These are phyloP conservation scores for Yamadazyma friedrichii DNA, from an alignment of 1,139 yeast species.

Conservation along the genomic window DNA sequence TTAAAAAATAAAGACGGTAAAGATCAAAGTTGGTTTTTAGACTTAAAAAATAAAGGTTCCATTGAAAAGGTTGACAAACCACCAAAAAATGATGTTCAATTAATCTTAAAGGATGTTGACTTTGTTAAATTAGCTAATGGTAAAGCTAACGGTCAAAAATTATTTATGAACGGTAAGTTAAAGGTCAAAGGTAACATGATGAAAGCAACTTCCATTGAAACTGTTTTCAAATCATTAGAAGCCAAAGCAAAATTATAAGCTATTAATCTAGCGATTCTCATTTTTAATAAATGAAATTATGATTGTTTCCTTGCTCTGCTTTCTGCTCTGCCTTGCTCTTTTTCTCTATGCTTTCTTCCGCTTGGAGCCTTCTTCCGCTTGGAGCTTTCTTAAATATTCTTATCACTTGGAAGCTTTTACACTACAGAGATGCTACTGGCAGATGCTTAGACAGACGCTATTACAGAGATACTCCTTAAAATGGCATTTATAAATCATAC, in stretches of 20 bases:
- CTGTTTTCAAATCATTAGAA: conserved; percentile 65
- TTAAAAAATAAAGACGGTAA: conserved; percentile 68
- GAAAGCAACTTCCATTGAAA: conserved; percentile 82
- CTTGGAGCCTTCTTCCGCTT: too few species aligned
- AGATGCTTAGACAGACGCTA: background rate
- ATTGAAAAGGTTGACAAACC: conserved; percentile 50
- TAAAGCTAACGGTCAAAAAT: conserved; percentile 80
- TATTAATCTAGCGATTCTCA: background rate
- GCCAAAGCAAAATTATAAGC: conserved; percentile 48
- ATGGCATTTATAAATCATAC: conserved; percentile 1
- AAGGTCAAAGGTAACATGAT: conserved; percentile 87
- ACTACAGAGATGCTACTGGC: too few species aligned
- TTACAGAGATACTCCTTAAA: background rate
- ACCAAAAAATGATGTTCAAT: conserved; percentile 64
- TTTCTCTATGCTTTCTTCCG: background rate
- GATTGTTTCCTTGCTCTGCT: background rate
- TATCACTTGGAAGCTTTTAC: too few species aligned
- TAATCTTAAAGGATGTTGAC: conserved; percentile 62
- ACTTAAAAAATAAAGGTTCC: conserved; percentile 64
- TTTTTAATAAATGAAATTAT: too few species aligned
- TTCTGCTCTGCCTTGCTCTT: background rate
- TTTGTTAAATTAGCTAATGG: conserved; percentile 72
- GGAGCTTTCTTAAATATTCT: too few species aligned
- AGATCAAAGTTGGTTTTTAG: conserved; percentile 68
- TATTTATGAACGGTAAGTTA: conserved; percentile 80